Evolutionary conservation across 371 early-diverging fungal genomes (phyloP), one percentile per base, ranked within the genome.

Genomic region (Homolaphlyctis polyrhiza): DNA sequence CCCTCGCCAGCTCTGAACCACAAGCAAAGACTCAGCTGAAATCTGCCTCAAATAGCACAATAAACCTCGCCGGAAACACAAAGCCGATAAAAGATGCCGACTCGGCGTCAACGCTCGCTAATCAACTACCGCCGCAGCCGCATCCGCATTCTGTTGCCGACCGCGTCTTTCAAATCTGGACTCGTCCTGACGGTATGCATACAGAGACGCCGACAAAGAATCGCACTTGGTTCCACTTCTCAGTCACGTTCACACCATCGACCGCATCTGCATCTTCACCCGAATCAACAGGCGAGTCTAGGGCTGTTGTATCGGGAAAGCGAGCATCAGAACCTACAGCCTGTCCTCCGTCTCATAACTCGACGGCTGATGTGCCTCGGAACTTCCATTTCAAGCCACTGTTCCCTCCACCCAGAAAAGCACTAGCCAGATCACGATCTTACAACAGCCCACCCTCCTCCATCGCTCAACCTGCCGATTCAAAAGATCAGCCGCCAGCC

Each of bases 151-250:
- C 5, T 57, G 29, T 39, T 48, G 33, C 62, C 16, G 63, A 63
- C 45, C 25, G 43, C 21, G 29, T 28, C 4, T 63, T 52, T 33
- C 5, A 52, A 5, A 23, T 63, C 14, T 63, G 63, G 63, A 63
- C 63, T 4, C 8, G 28, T 11, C 21, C 62, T 8, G 62, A 62
- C 27, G 62, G 62, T 6, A 6, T 23, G 16, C 16, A 21, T n/a
- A 32, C 35, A 14, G 39, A 39, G 39, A 39, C 39, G 39, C 39
- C 39, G 18, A 39, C 39, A 28, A 64, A 64, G 48, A 64, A 64
- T 47, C 8, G 64, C 34, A 64, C 64, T 18, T 64, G 64, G 64
- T 64, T 64, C 49, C 47, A 64, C 58, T 64, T 57, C 28, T 57
- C 57, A 14, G 29, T 64, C 11, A 29, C 36, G 35, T 28, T 34